Conservation (phyloP, 257 asterid genomes). For the Solanum ahanhuiri region DNA sequence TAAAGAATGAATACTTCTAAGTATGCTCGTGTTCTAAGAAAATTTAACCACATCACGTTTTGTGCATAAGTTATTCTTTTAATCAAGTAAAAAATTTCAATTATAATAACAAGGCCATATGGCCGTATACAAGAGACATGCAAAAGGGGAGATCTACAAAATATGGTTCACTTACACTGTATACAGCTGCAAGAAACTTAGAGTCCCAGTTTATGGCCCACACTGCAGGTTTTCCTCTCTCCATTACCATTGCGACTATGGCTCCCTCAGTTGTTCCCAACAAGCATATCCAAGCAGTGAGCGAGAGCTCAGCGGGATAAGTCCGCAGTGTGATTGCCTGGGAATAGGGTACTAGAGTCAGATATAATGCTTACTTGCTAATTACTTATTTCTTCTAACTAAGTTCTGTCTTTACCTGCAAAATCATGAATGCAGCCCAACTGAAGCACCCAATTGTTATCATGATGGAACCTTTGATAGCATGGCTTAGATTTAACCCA, state of each 20-base stretch:
- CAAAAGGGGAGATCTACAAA: neutral
- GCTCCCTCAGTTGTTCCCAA: conserved; percentile 72
- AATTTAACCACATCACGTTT: neutral
- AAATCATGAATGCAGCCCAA: conserved; percentile 85
- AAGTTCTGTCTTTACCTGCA: conserved; percentile 47
- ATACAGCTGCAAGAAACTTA: conserved; percentile 60
- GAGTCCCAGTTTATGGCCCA: conserved; percentile 81
- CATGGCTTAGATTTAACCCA: conserved; percentile 33
- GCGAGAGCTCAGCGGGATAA: conserved; percentile 73
- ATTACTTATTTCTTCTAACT: neutral
- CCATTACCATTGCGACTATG: conserved; percentile 54
- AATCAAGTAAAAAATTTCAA: neutral
- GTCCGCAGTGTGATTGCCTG: conserved; percentile 65
- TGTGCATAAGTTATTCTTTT: neutral
- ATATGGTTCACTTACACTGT: conserved; percentile 55
- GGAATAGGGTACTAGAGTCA: neutral
- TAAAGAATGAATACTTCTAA: neutral
- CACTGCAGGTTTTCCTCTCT: conserved; percentile 54
- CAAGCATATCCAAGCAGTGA: conserved; percentile 88
- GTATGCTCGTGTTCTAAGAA: neutral
- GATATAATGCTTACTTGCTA: neutral
- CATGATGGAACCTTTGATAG: conserved; percentile 77
- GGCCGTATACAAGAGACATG: neutral
- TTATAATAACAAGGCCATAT: neutral
- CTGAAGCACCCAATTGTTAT: conserved; percentile 77